Percentiles rank a stretch among this genome's conserved stretches.
phyloP scores from a whole-genome alignment of 1,139 yeast genomes.

The Wickerhamomyces sp. region DNA sequence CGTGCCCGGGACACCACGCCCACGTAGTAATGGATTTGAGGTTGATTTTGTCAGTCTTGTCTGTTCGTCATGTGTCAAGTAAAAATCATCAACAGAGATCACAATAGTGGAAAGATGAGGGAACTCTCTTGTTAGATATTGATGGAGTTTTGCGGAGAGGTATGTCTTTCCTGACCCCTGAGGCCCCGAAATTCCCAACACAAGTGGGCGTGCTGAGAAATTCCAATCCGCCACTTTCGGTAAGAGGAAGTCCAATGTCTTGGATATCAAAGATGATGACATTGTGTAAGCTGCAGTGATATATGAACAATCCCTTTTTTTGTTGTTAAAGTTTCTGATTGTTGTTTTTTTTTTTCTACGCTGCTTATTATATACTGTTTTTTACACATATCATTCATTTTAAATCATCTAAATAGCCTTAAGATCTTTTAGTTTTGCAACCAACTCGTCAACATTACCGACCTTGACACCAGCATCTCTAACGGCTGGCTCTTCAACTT shows the following conservation, averaged over 20 bases:
- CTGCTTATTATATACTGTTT: neutral
- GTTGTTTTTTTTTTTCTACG: neutral
- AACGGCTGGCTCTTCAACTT: slow-evolving; percentile 80
- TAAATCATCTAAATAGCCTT: slow-evolving; percentile 22
- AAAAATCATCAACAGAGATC: slow-evolving; percentile 83
- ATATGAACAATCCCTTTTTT: too few relatives aligned
- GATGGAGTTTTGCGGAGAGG: slow-evolving; percentile 43
- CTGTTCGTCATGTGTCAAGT: slow-evolving; percentile 64
- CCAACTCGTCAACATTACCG: slow-evolving; percentile 72
- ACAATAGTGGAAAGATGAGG: slow-evolving; percentile 43
- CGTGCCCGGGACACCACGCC: slow-evolving; percentile 93
- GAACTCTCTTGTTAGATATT: slow-evolving; percentile 31
- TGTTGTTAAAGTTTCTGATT: neutral
- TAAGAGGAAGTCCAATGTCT: slow-evolving; percentile 19
- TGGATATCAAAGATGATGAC: too few relatives aligned
- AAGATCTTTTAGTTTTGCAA: slow-evolving; percentile 68
- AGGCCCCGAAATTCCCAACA: slow-evolving; percentile 78
- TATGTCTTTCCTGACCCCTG: slow-evolving; percentile 93
- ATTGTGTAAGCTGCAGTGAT: too few relatives aligned
- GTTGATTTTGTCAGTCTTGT: slow-evolving; percentile 34
- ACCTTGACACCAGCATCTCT: slow-evolving; percentile 83
- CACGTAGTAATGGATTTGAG: slow-evolving; percentile 56
- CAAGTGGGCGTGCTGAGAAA: slow-evolving; percentile 23
- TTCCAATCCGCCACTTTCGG: slow-evolving; percentile 21
- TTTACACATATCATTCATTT: too few relatives aligned